Evolutionary conservation across 1,284 basidiomycete species (phyloP), one percentile per base, ranked within the genome.

Genomic region (Wallemia hederae): DNA sequence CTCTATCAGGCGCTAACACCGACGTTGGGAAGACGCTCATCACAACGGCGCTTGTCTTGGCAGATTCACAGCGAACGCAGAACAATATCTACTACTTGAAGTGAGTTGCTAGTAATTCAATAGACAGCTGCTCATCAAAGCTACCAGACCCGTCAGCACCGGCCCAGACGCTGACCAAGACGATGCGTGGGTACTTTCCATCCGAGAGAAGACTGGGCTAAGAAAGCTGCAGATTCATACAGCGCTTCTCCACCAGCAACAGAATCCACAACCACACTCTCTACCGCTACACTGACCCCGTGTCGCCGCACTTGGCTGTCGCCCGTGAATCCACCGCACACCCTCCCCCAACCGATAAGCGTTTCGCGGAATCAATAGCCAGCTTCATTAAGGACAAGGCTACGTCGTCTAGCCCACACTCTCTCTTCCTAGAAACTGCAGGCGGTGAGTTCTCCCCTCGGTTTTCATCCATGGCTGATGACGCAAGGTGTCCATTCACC

Each of bases 21-120:
- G 81, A 87, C 70, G 87, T 94, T 57, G 90, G 90, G 27, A 94
- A 96, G 73, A 92, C 89, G 0, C 75, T 94, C 62, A 74, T 94
- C 61, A 83, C 85, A 0, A 79, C 88, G 1, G 86, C 85, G 1
- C 78, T 96, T 22, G 14, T 49, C 39, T 22, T 49, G 14, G 39
- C 39, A 17, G 39, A 28, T 78, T 81, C 56, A 76, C 83, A 29
- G 81, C 85, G 0, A 85, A 85, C 24, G 80, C 80, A 1, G 62
- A 66, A 1, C 62, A 63, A 24, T 66, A 68, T 63, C 64, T 65
- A 9, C 58, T 59, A 22, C 0, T 67, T 70, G 0, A 71, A 67
- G 27, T 49, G 71, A 74, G 49, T 74, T 73, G 19, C 67, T 69
- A 29, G 11, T 22, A 17, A 14, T 19, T 14, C 56, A 28, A 49